A percentile compares a stretch with the other conserved stretches of the same genome.
Evolutionary conservation across 495 filamentous ascomycete species (phyloP).

Genomic region (Penicillium waksmanii): DNA sequence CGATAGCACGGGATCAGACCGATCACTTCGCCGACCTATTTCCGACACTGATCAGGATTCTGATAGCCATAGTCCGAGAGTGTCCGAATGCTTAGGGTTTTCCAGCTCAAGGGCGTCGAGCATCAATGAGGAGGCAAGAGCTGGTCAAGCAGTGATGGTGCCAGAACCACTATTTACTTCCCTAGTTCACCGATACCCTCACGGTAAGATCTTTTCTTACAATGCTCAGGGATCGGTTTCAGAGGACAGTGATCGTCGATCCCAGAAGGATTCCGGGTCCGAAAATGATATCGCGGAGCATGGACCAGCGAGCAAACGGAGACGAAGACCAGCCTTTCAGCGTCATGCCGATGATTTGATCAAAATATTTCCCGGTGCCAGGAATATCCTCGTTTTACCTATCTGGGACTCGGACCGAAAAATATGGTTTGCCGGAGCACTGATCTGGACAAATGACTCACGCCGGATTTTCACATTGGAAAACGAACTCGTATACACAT

Average conservation of each 20-base stretch:
- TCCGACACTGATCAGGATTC: background rate
- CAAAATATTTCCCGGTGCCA: conserved; percentile 24
- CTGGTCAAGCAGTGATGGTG: conserved; percentile 39
- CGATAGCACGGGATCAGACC: conserved; percentile 18
- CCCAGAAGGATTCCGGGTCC: conserved; percentile 5
- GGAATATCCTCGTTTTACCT: conserved; percentile 41
- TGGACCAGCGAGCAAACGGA: conserved; percentile 11
- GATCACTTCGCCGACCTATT: background rate
- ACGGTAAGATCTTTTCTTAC: conserved; percentile 62
- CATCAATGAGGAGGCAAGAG: conserved; percentile 24
- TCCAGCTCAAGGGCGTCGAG: conserved; percentile 23
- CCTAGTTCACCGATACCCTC: conserved; percentile 55
- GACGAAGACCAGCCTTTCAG: conserved; percentile 17
- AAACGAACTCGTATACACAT: conserved; percentile 53
- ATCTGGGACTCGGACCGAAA: conserved; percentile 63
- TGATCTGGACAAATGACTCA: conserved; percentile 57
- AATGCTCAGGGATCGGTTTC: conserved; percentile 42
- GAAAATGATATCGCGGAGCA: background rate
- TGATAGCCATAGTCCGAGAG: background rate
- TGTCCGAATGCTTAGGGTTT: conserved; percentile 15
- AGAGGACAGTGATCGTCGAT: conserved; percentile 22
- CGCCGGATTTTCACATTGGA: conserved; percentile 40
- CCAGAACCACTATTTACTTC: conserved; percentile 21
- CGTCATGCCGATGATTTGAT: conserved; percentile 28
- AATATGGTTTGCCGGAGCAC: conserved; percentile 62